Conservation (phyloP, 176 grass and related monocot species). For the Oryza glaberrima region DNA sequence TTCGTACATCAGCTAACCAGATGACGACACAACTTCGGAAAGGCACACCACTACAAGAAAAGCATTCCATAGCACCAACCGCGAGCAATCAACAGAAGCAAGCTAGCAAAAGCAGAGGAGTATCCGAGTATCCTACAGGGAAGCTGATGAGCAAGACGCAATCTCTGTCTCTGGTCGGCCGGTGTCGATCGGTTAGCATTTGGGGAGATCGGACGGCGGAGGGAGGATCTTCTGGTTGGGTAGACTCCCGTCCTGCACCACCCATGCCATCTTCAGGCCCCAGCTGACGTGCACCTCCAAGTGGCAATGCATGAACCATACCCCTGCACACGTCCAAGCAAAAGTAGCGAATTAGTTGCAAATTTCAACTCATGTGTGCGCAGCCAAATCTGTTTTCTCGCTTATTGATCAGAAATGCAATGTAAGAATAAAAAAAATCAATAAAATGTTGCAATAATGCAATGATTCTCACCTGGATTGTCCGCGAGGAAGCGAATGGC, state of each 20-base stretch:
- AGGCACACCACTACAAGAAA: slow-evolving; percentile 10
- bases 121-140: slow-evolving; percentile 25
- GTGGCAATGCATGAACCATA: slow-evolving; percentile 94
- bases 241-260: slow-evolving; percentile 69
- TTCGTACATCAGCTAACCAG: slow-evolving; percentile 38
- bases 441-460: no score
- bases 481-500: slow-evolving; percentile 72
- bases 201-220: slow-evolving; percentile 77
- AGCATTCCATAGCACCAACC: slow-evolving; percentile 47
- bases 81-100: background rate
- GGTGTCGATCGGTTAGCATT: slow-evolving; percentile 50
- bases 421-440: no score
- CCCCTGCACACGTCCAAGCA: slow-evolving; percentile 45
- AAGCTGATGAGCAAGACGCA: slow-evolving; percentile 39
- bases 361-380: no score
- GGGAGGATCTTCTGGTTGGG: slow-evolving; percentile 72
- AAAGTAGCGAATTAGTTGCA: background rate
- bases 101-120: slow-evolving; percentile 30
- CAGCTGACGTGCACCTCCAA: slow-evolving; percentile 87
- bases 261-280: slow-evolving; percentile 85
- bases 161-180: background rate
- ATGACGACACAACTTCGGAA: slow-evolving; percentile 30
- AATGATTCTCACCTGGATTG: slow-evolving; percentile 55
- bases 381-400: no score
- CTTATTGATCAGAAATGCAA: background rate